phyloP scores from a whole-genome alignment of 2,329 filamentous ascomycete species.

The Colletotrichum trifolii region DNA sequence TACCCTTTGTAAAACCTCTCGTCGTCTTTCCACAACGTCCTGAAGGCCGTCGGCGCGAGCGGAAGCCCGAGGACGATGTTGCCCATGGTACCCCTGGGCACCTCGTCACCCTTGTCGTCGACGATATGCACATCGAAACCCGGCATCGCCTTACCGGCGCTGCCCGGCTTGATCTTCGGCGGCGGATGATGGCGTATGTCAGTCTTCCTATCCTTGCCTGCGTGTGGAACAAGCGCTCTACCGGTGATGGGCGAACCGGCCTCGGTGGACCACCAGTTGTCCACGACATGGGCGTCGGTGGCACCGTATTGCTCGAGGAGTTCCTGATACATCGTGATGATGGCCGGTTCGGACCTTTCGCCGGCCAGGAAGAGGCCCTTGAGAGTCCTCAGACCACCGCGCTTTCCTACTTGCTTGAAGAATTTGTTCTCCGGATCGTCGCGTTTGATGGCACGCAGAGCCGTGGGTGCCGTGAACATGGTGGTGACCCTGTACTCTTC shows the following conservation, averaged over 20 bases:
- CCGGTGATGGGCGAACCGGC: constrained; percentile 69
- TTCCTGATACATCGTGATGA: constrained; percentile 83
- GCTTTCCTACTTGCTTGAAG: constrained; percentile 71
- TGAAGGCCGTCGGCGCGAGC: constrained; percentile 86
- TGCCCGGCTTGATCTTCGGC: constrained; percentile 80
- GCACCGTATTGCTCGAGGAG: constrained; percentile 76
- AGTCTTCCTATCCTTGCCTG: constrained; percentile 64
- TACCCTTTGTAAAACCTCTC: constrained; percentile 89
- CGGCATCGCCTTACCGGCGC: constrained; percentile 90
- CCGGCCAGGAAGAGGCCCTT: constrained; percentile 86
- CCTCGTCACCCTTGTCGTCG: constrained; percentile 80
- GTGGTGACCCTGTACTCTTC: constrained; percentile 87
- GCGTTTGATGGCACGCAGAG: constrained; percentile 85
- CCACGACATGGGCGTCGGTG: constrained; percentile 66
- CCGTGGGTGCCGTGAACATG: constrained; percentile 88
- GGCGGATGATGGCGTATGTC: constrained; percentile 50
- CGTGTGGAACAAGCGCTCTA: constrained; percentile 65
- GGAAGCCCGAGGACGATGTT: constrained; percentile 90
- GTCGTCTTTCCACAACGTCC: constrained; percentile 87
- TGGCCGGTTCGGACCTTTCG: constrained; percentile 88
- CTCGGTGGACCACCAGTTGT: constrained; percentile 73
- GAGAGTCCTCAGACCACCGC: constrained; percentile 77
- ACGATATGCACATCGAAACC: constrained; percentile 90
- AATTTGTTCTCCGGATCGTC: constrained; percentile 81
- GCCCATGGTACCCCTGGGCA: constrained; percentile 81